Conservation (phyloP, 176 grass and related monocot species). For the Oryza coarctata region DNA sequence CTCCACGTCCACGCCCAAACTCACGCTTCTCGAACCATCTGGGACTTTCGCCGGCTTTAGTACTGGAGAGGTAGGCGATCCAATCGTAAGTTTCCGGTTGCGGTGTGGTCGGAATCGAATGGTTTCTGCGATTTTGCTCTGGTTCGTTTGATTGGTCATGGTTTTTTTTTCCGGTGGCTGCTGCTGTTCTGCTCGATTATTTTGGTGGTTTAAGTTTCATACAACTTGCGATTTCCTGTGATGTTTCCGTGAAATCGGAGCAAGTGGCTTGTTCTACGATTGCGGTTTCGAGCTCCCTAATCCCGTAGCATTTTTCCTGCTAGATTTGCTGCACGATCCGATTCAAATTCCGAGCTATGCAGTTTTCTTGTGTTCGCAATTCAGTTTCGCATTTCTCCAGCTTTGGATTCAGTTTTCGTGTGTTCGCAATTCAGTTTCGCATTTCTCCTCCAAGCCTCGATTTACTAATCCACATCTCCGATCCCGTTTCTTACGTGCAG, state of each 20-base stretch:
- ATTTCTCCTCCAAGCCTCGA: background rate
- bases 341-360: background rate
- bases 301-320: background rate
- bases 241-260: conserved; percentile 3
- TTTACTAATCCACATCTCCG: background rate
- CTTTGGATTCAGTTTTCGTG: conserved; percentile 5
- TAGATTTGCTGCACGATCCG: background rate
- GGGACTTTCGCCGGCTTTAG: background rate
- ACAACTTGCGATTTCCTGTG: background rate
- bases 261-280: background rate
- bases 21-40: background rate
- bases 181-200: background rate
- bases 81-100: background rate
- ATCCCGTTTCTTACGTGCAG: conserved; percentile 11
- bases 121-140: background rate
- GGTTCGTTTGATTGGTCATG: background rate
- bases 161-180: background rate
- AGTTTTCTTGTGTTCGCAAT: background rate
- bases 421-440: background rate
- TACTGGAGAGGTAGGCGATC: background rate
- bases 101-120: background rate
- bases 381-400: background rate
- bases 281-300: background rate
- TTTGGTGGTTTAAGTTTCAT: background rate
- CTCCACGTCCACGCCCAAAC: background rate